Conservation (phyloP, 2,329 filamentous ascomycete genomes). For the Macrophomina phaseolina region DNA sequence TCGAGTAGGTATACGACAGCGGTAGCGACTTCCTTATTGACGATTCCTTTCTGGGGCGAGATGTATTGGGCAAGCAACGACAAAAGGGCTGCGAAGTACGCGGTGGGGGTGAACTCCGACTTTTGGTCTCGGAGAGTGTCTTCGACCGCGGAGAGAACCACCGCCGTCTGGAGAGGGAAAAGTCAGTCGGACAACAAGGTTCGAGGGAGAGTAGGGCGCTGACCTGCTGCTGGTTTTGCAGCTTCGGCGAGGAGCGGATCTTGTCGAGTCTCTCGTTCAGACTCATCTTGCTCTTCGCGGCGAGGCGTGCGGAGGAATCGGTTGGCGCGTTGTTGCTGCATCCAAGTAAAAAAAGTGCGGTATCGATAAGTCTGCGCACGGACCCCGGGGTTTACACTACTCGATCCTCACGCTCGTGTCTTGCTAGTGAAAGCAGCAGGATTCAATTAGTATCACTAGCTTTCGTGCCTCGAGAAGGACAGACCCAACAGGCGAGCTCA, state of each 20-base stretch:
- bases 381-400: neutral
- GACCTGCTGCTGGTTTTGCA: slow-evolving; percentile 94
- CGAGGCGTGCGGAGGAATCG: slow-evolving; percentile 21
- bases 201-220: slow-evolving; percentile 34
- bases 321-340: neutral
- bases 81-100: slow-evolving; percentile 94
- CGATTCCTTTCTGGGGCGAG: slow-evolving; percentile 63
- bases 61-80: slow-evolving; percentile 82
- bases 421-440: too few relatives aligned
- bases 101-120: slow-evolving; percentile 80
- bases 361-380: slow-evolving; percentile 17
- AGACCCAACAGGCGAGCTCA: neutral
- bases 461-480: too few relatives aligned
- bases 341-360: slow-evolving; percentile 5
- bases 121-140: slow-evolving; percentile 90
- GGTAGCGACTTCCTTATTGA: slow-evolving; percentile 81
- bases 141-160: slow-evolving; percentile 90
- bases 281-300: slow-evolving; percentile 51
- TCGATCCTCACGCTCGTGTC: neutral
- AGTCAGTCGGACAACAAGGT: slow-evolving; percentile 15
- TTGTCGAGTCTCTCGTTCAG: slow-evolving; percentile 93
- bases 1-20: slow-evolving; percentile 96
- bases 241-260: slow-evolving; percentile 88
- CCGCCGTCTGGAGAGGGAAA: slow-evolving; percentile 66
- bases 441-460: too few relatives aligned